Evolutionary conservation across 2,329 filamentous ascomycete species (phyloP).

Genomic region (Diplodia corticola): DNA sequence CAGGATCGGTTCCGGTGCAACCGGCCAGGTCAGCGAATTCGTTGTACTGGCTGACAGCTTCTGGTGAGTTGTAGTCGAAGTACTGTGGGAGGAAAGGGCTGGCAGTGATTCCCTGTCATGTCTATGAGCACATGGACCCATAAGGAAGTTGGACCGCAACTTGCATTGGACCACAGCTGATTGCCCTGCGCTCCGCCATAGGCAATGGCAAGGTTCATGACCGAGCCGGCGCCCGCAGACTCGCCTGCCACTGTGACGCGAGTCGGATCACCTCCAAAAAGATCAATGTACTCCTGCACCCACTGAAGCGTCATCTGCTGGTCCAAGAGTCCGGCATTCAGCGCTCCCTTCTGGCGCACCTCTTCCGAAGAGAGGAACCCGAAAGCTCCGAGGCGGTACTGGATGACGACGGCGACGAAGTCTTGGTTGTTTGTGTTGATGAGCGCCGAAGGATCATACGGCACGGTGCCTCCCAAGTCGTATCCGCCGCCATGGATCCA

Average conservation of each 20-base stretch:
- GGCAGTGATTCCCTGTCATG: slow-evolving; percentile 26
- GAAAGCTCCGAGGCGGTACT: slow-evolving; percentile 59
- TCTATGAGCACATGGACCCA: background rate
- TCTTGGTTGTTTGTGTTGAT: slow-evolving; percentile 55
- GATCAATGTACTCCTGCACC: slow-evolving; percentile 54
- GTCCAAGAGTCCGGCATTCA: slow-evolving; percentile 48
- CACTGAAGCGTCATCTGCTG: slow-evolving; percentile 54
- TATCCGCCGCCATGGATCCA: slow-evolving; percentile 64
- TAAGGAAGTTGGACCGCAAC: background rate
- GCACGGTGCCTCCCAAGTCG: slow-evolving; percentile 58
- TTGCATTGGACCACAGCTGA: slow-evolving; percentile 40
- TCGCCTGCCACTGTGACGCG: slow-evolving; percentile 40
- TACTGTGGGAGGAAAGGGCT: slow-evolving; percentile 61
- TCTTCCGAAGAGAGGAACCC: slow-evolving; percentile 63
- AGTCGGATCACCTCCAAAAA: slow-evolving; percentile 43
- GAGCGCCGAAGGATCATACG: slow-evolving; percentile 59
- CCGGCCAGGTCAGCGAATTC: slow-evolving; percentile 50
- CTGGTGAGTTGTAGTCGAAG: slow-evolving; percentile 52
- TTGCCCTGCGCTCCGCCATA: slow-evolving; percentile 36
- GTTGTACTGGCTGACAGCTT: slow-evolving; percentile 55
- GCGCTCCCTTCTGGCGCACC: slow-evolving; percentile 46
- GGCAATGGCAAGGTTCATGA: slow-evolving; percentile 42
- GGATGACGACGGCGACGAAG: slow-evolving; percentile 54
- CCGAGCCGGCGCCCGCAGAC: slow-evolving; percentile 42
- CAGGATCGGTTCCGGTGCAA: slow-evolving; percentile 36